Percentiles rank a stretch among this genome's conserved stretches.
phyloP scores from a whole-genome alignment of 1,284 basidiomycete species.

The Rhodotorula glutinis region DNA sequence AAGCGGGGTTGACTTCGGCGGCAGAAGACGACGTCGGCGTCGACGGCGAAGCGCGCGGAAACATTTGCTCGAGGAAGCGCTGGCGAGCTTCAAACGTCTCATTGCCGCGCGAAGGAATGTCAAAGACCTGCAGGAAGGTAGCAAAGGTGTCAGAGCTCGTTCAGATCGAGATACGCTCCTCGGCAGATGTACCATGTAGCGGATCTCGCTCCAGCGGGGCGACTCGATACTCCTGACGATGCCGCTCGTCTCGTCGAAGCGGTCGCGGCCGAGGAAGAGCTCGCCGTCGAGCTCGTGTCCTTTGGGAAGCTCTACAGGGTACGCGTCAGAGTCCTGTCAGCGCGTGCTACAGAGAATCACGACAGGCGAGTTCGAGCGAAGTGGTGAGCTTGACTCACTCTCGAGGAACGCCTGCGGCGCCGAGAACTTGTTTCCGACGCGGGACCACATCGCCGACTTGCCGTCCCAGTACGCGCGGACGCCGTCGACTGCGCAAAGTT shows the following conservation, averaged over 20 bases:
- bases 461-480: slow-evolving; percentile 61
- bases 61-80: slow-evolving; percentile 51
- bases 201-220: slow-evolving; percentile 59
- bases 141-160: too few relatives aligned
- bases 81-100: slow-evolving; percentile 61
- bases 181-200: slow-evolving; percentile 55
- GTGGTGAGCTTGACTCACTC: slow-evolving; percentile 50
- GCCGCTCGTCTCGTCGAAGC: slow-evolving; percentile 60
- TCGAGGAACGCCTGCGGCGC: slow-evolving; percentile 62
- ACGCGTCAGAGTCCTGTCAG: too few relatives aligned
- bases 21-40: neutral
- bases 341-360: too few relatives aligned
- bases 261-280: slow-evolving; percentile 60
- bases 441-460: slow-evolving; percentile 56
- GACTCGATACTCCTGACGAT: slow-evolving; percentile 52
- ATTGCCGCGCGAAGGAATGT: slow-evolving; percentile 58
- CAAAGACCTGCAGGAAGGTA: slow-evolving; percentile 56
- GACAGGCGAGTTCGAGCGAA: too few relatives aligned
- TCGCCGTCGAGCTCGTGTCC: slow-evolving; percentile 55
- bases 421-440: slow-evolving; percentile 60
- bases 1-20: neutral
- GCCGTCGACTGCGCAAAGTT: slow-evolving; percentile 44
- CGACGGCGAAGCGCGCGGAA: slow-evolving; percentile 41
- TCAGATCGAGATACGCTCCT: neutral
- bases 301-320: slow-evolving; percentile 57